These are phyloP conservation scores for Erythrophleum ivorense DNA, from an alignment of 331 rosid genomes.

Conservation along the genomic window DNA sequence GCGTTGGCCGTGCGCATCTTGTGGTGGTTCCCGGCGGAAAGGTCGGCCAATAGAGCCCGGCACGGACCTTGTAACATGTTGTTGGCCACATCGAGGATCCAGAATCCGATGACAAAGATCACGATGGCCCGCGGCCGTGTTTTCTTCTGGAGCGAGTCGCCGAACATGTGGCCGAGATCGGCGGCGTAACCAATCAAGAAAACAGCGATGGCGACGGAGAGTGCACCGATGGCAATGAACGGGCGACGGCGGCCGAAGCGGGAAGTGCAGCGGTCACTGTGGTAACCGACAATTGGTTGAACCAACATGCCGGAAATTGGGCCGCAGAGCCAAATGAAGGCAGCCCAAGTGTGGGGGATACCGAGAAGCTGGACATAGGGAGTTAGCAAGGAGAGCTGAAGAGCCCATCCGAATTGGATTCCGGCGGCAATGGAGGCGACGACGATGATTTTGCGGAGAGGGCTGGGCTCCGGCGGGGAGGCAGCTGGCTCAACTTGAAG, in stretches of 20 bases:
- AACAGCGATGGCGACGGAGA: slow-evolving; percentile 51
- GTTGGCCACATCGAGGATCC: slow-evolving; percentile 83
- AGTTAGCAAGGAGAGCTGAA: slow-evolving; percentile 68
- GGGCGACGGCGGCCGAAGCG: slow-evolving; percentile 79
- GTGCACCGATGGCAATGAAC: slow-evolving; percentile 51
- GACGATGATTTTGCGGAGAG: slow-evolving; percentile 36
- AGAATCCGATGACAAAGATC: slow-evolving; percentile 70
- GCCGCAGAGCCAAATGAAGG: slow-evolving; percentile 84
- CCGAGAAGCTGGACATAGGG: slow-evolving; percentile 76
- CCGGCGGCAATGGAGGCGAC: slow-evolving; percentile 82
- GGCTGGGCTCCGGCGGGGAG: background rate
- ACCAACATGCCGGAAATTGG: slow-evolving; percentile 77
- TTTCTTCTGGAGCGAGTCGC: slow-evolving; percentile 36
- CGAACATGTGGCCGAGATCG: slow-evolving; percentile 60
- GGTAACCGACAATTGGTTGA: slow-evolving; percentile 73
- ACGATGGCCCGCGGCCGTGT: slow-evolving; percentile 66
- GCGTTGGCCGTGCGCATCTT: slow-evolving; percentile 53
- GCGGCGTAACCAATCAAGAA: slow-evolving; percentile 80
- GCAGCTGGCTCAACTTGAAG: background rate
- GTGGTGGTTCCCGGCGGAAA: slow-evolving; percentile 48
- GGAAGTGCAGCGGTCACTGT: slow-evolving; percentile 69
- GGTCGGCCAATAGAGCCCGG: slow-evolving; percentile 70
- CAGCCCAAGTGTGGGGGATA: slow-evolving; percentile 62
- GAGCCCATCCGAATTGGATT: slow-evolving; percentile 80
- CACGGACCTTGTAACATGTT: slow-evolving; percentile 83